phyloP scores from a whole-genome alignment of 148 eudicot species.

The Polygonum maritimum region DNA sequence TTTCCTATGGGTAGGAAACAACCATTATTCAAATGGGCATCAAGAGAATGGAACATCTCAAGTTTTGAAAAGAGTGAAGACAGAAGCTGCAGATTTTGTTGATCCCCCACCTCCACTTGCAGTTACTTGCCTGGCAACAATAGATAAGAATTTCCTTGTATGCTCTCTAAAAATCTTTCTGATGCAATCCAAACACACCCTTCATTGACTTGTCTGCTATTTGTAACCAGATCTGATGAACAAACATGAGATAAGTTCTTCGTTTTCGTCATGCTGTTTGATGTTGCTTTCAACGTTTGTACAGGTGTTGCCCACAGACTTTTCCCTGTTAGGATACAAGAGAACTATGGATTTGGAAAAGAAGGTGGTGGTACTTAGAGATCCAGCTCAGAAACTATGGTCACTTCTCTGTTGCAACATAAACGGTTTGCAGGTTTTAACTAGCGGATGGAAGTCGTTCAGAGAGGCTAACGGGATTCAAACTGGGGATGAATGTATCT shows the following conservation, averaged over 20 bases:
- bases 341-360: neutral
- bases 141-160: slow-evolving; percentile 36
- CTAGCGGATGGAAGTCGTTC: slow-evolving; percentile 45
- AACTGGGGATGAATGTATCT: slow-evolving; percentile 39
- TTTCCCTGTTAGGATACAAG: slow-evolving; percentile 16
- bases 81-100: slow-evolving; percentile 29
- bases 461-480: slow-evolving; percentile 28
- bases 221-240: neutral
- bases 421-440: slow-evolving; percentile 18
- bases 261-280: neutral
- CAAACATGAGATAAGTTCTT: neutral
- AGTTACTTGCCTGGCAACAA: slow-evolving; percentile 18
- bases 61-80: slow-evolving; percentile 15
- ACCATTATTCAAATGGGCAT: neutral
- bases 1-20: neutral
- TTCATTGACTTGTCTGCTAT: neutral
- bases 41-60: neutral
- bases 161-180: slow-evolving; percentile 1
- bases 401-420: slow-evolving; percentile 31
- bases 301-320: slow-evolving; percentile 43
- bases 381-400: slow-evolving; percentile 30
- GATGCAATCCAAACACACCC: too few species aligned
- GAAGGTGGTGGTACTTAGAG: slow-evolving; percentile 27
- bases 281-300: neutral
- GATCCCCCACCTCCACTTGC: slow-evolving; percentile 11